Base-by-base conservation (phyloP, 2,329 filamentous ascomycete species). In the Aspergillus amoenus region DNA sequence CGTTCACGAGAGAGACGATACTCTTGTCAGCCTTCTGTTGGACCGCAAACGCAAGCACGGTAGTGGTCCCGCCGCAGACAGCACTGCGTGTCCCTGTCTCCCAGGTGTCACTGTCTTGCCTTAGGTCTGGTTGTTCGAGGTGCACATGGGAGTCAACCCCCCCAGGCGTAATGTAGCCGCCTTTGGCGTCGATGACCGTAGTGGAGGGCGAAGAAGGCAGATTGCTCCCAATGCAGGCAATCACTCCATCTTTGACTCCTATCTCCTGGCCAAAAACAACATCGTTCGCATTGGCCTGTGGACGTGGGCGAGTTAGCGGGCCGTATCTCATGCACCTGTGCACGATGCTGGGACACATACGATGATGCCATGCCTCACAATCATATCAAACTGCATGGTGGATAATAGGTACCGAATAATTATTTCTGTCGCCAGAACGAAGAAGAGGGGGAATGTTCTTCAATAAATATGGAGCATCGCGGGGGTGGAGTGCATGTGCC, bases 1-100 rank as follows among this genome's bases (percentile, higher is more conserved):
- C 73, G 46, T 76, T 68, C 2, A 85, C 66, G 0, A 78, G 78
- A 1, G 75, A 70, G 18, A 80, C 68, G 2, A 85, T 68, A 2
- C 76, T 79, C 6, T 73, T 69, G 15, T 81, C 73, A 2, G 69
- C 62, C n/a, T 78, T 79, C 40, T 75, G 71, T 65, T 85, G 82
- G 4, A 79, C 78, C 0, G 83, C 84, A 67, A 87, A 86, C 0
- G 82, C 76, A 7, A 86, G 69, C 13, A 86, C 74, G 0, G 84
- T 85, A 0, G 84, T 87, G 4, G 79, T 2, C 1, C 60, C 57
- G 4, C 60, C 60, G 0, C 82, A 82, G 52, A 86, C 76, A 4
- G 83, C 84, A 21, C 78, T 81, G 8, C 83, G 75, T 0, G 81
- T 81, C 0, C 83, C 83, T 2, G 74, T 75, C 57, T 80, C 74